These are phyloP conservation scores for Angophora floribunda DNA, from an alignment of 345 rosid species.

Conservation along the genomic window DNA sequence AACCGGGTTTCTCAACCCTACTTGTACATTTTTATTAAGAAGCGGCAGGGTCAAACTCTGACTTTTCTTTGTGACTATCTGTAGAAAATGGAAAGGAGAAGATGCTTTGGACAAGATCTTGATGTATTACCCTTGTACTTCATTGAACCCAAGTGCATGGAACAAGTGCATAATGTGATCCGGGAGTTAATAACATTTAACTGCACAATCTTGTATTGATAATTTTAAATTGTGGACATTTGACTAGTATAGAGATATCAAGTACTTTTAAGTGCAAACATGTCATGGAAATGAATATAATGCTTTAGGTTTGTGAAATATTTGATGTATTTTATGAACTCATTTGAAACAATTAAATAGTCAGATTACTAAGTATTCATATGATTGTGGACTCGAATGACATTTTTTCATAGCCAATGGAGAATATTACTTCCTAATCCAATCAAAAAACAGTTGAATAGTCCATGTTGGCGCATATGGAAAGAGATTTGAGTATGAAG, in stretches of 20 bases:
- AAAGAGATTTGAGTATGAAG: not conserved
- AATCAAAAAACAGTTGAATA: too few species aligned
- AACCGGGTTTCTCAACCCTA: too few species aligned
- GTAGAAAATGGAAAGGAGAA: not conserved
- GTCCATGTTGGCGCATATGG: not conserved
- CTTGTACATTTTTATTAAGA: too few species aligned
- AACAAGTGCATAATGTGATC: not conserved
- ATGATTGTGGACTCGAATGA: not conserved
- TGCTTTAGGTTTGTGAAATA: not conserved
- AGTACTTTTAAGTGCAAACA: not conserved
- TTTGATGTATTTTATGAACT: not conserved
- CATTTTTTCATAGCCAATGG: too few species aligned
- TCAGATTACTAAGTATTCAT: not conserved
- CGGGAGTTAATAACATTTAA: not conserved
- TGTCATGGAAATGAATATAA: not conserved
- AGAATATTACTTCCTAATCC: not conserved
- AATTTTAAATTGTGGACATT: not conserved
- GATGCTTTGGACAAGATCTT: not conserved
- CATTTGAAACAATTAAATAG: not conserved
- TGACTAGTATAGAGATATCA: not conserved
- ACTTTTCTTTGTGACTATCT: not conserved
- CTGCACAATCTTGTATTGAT: fast-evolving
- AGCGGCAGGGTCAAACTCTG: too few species aligned
- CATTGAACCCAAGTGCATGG: too few species aligned
- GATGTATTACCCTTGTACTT: too few species aligned